phyloP scores from a whole-genome alignment of 345 rosid genomes.

The Murraya koenigii region DNA sequence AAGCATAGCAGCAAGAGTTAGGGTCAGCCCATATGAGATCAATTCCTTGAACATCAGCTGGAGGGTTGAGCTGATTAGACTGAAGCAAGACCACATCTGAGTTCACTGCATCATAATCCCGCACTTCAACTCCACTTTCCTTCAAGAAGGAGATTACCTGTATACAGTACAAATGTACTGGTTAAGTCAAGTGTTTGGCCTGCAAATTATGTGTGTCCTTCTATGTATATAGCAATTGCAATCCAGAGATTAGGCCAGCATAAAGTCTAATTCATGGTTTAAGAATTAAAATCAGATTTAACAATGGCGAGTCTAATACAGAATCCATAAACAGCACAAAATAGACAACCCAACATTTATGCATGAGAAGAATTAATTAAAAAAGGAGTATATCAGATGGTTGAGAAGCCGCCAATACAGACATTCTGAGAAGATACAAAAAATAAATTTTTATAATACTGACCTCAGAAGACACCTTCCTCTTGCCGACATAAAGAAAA shows the following conservation, averaged over 20 bases:
- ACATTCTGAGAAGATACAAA: neutral
- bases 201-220: neutral
- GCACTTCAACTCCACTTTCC: constrained; percentile 63
- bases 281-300: neutral
- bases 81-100: constrained; percentile 72
- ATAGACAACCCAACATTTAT: neutral
- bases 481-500: constrained; percentile 74
- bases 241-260: neutral
- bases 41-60: constrained; percentile 13
- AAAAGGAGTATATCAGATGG: neutral
- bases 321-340: constrained; percentile 3
- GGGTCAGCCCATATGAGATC: constrained; percentile 80
- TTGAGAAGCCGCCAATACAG: neutral
- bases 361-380: neutral
- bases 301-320: neutral
- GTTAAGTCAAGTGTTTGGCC: neutral
- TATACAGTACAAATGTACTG: constrained; percentile 2
- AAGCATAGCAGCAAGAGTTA: constrained; percentile 81
- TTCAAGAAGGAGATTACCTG: constrained; percentile 52
- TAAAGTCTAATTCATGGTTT: neutral
- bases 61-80: constrained; percentile 44
- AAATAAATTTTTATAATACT: constrained; percentile 9
- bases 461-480: constrained; percentile 75
- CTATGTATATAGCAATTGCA: neutral
- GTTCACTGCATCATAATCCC: constrained; percentile 62